A percentile compares a stretch with the other conserved stretches of the same genome.
These are phyloP conservation scores for Dimargaris xerosporica DNA, from an alignment of 192 early-diverging fungal species.

Conservation along the genomic window DNA sequence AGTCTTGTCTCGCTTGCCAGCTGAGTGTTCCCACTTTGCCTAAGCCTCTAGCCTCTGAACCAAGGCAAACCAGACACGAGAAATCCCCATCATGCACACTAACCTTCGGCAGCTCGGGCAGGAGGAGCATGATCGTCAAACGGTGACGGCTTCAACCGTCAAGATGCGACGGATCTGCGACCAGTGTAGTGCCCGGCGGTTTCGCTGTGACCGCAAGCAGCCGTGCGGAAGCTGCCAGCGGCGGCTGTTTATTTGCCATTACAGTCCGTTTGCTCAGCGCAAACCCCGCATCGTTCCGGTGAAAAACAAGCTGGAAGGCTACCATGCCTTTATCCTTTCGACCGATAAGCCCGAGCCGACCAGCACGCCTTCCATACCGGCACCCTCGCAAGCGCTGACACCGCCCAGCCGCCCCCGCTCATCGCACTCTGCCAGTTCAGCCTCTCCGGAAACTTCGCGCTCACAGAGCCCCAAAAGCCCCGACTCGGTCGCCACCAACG, in stretches of 20 bases:
- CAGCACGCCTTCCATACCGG: not conserved
- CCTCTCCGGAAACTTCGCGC: too few species aligned
- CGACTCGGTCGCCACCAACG: too few species aligned
- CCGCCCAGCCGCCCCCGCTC: not conserved
- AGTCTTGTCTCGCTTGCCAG: not conserved
- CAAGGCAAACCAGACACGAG: not conserved
- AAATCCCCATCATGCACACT: not conserved
- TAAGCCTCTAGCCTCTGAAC: too few species aligned
- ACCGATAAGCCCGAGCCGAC: not conserved
- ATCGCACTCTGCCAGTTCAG: too few species aligned
- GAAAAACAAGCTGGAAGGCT: too few species aligned
- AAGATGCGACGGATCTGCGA: constrained; percentile 2
- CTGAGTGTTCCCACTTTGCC: too few species aligned
- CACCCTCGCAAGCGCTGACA: not conserved
- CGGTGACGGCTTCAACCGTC: not conserved
- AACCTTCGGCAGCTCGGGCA: not conserved
- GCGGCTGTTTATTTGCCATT: constrained; percentile 3
- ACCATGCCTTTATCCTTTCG: too few species aligned
- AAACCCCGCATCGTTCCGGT: too few species aligned
- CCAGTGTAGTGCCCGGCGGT: not conserved
- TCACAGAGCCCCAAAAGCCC: too few species aligned
- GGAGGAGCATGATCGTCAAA: not conserved
- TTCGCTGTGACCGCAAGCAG: not conserved
- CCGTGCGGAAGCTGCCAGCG: constrained; percentile 5
- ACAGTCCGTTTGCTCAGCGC: constrained; percentile 1